These are phyloP conservation scores for Blastomyces parvus DNA, from an alignment of 2,329 filamentous ascomycete species.

Conservation along the genomic window DNA sequence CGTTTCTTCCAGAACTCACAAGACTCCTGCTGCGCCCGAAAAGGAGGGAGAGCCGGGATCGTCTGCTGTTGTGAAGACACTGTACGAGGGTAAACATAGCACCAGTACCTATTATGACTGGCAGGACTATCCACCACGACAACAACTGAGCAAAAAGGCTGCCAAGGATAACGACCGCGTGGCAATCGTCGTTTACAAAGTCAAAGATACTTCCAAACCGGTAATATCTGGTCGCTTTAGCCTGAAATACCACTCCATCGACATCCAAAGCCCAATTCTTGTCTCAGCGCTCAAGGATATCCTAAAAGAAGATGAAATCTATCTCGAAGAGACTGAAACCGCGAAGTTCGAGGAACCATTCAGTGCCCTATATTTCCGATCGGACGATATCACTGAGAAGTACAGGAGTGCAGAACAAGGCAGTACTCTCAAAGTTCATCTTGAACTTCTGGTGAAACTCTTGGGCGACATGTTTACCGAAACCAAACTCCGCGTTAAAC, in stretches of 20 bases:
- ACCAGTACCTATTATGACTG: background rate
- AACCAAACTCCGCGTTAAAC: slow-evolving; percentile 27
- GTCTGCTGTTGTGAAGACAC: background rate
- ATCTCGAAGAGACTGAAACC: slow-evolving; percentile 2
- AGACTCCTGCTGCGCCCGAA: background rate
- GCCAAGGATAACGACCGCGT: background rate
- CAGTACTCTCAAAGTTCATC: slow-evolving; percentile 26
- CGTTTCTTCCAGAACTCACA: background rate
- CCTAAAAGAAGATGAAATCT: slow-evolving; percentile 33
- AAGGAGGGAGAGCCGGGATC: background rate
- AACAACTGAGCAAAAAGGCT: background rate
- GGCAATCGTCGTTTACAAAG: background rate
- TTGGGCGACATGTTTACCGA: slow-evolving; percentile 39
- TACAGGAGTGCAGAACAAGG: slow-evolving; percentile 1
- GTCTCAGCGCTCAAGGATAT: slow-evolving; percentile 38
- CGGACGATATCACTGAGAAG: background rate
- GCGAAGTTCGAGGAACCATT: slow-evolving; percentile 2
- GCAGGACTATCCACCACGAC: slow-evolving; percentile 4
- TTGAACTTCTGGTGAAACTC: slow-evolving; percentile 35
- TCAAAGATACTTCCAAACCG: background rate
- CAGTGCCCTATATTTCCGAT: slow-evolving; percentile 6
- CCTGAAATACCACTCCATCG: background rate
- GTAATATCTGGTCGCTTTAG: background rate
- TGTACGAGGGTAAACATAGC: background rate
- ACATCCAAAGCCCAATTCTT: slow-evolving; percentile 32